Conservation (phyloP, 2,329 filamentous ascomycete species). For the Plenodomus biglobosus region DNA sequence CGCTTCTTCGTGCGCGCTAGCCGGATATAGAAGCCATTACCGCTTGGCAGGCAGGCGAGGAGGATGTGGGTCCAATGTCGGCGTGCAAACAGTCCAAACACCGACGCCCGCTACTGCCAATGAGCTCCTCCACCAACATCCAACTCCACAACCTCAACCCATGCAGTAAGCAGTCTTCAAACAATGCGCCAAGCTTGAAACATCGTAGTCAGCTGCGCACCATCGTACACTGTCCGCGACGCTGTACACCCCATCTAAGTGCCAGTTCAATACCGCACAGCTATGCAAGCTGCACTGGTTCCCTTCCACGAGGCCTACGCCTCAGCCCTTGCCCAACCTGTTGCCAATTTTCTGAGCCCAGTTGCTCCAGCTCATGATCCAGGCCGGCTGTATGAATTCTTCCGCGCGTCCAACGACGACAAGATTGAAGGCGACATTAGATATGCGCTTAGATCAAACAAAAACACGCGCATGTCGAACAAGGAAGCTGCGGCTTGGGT, state of each 20-base stretch:
- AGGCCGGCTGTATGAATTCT: slow-evolving; percentile 68
- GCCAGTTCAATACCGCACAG: slow-evolving; percentile 6
- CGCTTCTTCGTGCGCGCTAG: slow-evolving; percentile 30
- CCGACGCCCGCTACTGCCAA: slow-evolving; percentile 11
- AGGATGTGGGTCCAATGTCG: slow-evolving; percentile 9
- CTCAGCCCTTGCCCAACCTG: slow-evolving; percentile 66
- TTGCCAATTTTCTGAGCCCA: slow-evolving; percentile 76
- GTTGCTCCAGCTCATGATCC: slow-evolving; percentile 64
- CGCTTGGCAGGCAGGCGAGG: slow-evolving; percentile 14
- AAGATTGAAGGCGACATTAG: slow-evolving; percentile 70
- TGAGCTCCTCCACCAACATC: not conserved
- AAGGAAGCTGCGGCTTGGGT: slow-evolving; percentile 79
- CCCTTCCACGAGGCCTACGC: slow-evolving; percentile 72
- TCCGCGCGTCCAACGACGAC: slow-evolving; percentile 67
- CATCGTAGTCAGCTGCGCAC: slow-evolving; percentile 4
- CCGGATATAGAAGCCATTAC: slow-evolving; percentile 10
- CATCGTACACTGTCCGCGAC: slow-evolving; percentile 5
- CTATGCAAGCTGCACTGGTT: slow-evolving; percentile 72
- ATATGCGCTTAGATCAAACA: slow-evolving; percentile 67
- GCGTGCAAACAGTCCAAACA: slow-evolving; percentile 30
- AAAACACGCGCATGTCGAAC: slow-evolving; percentile 58
- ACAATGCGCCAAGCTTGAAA: not conserved
- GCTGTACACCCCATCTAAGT: not conserved
- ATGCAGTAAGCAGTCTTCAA: not conserved
- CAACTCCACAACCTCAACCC: not conserved